Conservation (phyloP, 192 early-diverging fungal species). For the Coemansia sp. region DNA sequence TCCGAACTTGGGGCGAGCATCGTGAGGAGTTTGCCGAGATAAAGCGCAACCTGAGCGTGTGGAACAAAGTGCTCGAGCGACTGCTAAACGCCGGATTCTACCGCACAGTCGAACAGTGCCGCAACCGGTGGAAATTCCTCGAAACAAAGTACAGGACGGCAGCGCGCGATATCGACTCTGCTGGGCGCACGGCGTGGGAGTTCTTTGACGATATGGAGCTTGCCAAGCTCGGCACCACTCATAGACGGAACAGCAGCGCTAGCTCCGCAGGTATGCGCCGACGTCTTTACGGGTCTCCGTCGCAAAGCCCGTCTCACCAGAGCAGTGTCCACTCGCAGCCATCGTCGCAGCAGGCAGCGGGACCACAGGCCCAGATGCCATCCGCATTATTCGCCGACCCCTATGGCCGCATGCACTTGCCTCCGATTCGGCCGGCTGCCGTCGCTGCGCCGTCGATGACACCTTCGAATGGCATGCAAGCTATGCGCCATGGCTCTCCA, state of each 20-base stretch:
- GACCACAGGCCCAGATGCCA: neutral
- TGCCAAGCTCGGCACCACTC: conserved; percentile 35
- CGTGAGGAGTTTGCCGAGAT: conserved; percentile 57
- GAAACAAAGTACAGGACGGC: conserved; percentile 54
- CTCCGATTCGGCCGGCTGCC: conserved; percentile 33
- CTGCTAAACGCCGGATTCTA: conserved; percentile 48
- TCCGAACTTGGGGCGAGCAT: conserved; percentile 54
- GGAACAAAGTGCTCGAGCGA: conserved; percentile 56
- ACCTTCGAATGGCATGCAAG: neutral
- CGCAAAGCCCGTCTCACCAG: conserved; percentile 2
- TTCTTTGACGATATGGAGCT: conserved; percentile 51
- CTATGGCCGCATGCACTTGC: conserved; percentile 40
- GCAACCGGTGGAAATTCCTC: conserved; percentile 58
- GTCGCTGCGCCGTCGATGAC: neutral
- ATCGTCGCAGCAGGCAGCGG: neutral
- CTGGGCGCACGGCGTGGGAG: conserved; percentile 44
- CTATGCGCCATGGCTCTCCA: neutral
- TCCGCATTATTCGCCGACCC: conserved; percentile 35
- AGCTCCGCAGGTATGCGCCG: neutral
- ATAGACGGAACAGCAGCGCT: conserved; percentile 14
- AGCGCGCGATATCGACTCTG: conserved; percentile 13
- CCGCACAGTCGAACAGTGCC: conserved; percentile 57
- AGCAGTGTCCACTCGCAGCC: neutral
- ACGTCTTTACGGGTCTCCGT: neutral
- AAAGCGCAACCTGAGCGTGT: conserved; percentile 56